Conservation (phyloP, 257 asterid genomes). For the Solanum chmielewskii region DNA sequence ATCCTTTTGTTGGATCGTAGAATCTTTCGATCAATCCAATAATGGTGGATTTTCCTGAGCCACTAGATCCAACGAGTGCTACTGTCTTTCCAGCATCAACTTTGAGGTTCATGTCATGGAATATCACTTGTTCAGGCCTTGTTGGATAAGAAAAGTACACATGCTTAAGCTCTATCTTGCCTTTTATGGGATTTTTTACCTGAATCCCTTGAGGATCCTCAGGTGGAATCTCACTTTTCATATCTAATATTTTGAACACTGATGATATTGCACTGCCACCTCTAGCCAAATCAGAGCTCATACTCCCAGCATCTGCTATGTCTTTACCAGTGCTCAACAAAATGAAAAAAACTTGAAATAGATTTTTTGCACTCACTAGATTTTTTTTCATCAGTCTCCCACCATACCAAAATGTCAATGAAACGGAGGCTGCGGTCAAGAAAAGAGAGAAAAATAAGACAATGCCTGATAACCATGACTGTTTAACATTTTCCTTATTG, state of each 20-base stretch:
- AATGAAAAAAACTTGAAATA: constrained; percentile 29
- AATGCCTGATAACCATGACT: constrained; percentile 46
- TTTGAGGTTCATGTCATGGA: constrained; percentile 23
- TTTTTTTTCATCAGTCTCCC: constrained; percentile 24
- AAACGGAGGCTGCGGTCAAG: constrained; percentile 16
- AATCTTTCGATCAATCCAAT: constrained; percentile 38
- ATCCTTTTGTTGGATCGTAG: constrained; percentile 33
- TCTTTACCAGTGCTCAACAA: constrained; percentile 31
- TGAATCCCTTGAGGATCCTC: constrained; percentile 8
- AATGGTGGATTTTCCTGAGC: constrained; percentile 46
- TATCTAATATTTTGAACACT: constrained; percentile 19
- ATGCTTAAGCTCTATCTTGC: constrained; percentile 24
- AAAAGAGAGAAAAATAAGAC: constrained; percentile 29
- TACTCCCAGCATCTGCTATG: constrained; percentile 40
- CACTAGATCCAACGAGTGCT: constrained; percentile 45
- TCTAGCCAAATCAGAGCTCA: constrained; percentile 33
- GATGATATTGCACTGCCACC: constrained; percentile 32
- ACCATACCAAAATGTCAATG: constrained; percentile 43
- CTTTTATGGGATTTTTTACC: constrained; percentile 1
- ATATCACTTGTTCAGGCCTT: constrained; percentile 30
- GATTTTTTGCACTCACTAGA: constrained; percentile 10
- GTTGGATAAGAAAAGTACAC: constrained; percentile 38
- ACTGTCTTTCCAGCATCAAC: constrained; percentile 29
- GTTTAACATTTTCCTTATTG: constrained; percentile 18
- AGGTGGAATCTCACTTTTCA: constrained; percentile 25